Evolutionary conservation across 2,329 filamentous ascomycete genomes (phyloP).

Genomic region (Aspergillus vadensis): DNA sequence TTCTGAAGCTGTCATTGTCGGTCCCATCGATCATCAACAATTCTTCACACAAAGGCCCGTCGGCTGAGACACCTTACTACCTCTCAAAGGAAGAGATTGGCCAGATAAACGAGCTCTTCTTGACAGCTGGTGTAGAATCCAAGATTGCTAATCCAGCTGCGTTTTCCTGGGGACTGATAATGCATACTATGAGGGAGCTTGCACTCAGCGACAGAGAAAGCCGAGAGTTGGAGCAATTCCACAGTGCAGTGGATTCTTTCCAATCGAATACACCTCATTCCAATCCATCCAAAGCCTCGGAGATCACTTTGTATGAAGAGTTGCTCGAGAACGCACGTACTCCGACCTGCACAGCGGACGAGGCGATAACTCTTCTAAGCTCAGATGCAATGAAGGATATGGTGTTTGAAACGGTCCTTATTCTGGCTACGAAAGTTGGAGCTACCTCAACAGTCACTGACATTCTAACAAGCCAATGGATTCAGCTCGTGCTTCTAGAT

Average conservation of each 20-base stretch:
- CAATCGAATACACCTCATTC: conserved; percentile 40
- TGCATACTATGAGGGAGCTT: conserved; percentile 67
- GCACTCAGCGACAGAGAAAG: conserved; percentile 63
- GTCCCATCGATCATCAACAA: conserved; percentile 54
- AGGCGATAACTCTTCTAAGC: conserved; percentile 52
- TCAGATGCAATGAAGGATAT: conserved; percentile 48
- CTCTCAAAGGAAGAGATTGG: conserved; percentile 69
- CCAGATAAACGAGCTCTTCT: conserved; percentile 71
- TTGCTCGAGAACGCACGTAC: conserved; percentile 49
- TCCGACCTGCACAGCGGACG: conserved; percentile 42
- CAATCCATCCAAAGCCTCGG: conserved; percentile 31
- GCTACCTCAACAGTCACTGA: conserved; percentile 53
- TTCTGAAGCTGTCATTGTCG: conserved; percentile 68
- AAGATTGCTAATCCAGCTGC: conserved; percentile 70
- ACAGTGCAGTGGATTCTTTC: conserved; percentile 44
- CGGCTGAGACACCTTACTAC: conserved; percentile 60
- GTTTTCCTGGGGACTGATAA: conserved; percentile 78
- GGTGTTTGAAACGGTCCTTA: conserved; percentile 52
- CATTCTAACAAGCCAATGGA: conserved; percentile 60
- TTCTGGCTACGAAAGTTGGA: conserved; percentile 48
- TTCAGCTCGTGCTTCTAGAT: conserved; percentile 68
- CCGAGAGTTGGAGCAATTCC: conserved; percentile 47
- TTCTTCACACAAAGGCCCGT: conserved; percentile 21
- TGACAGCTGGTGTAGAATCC: conserved; percentile 59
- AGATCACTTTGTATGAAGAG: conserved; percentile 50